Percentiles rank a stretch among this genome's conserved stretches.
Evolutionary conservation across 352 stramenopile species (phyloP).

Genomic region (Globisporangium carolinianum): DNA sequence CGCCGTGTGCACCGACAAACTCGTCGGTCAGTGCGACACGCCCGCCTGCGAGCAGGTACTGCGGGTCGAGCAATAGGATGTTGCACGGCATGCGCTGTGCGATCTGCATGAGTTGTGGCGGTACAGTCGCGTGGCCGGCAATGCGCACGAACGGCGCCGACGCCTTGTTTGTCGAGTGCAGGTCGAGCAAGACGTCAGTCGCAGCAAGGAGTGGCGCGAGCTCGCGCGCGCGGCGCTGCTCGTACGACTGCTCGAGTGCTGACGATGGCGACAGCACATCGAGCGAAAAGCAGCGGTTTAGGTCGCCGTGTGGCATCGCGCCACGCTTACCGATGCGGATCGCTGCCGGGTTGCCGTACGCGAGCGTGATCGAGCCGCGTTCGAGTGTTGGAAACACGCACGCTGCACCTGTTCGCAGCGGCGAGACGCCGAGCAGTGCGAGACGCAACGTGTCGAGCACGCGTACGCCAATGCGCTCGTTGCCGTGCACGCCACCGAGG

Average conservation of each 20-base stretch:
- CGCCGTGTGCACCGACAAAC: constrained; percentile 49
- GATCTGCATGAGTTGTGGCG: constrained; percentile 19
- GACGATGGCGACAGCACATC: constrained; percentile 19
- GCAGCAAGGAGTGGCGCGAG: constrained; percentile 43
- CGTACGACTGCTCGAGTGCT: constrained; percentile 19
- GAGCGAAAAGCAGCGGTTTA: constrained; percentile 63
- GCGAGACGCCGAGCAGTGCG: constrained; percentile 25
- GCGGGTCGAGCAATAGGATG: constrained; percentile 60
- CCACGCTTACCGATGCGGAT: constrained; percentile 46
- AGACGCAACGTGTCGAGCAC: constrained; percentile 55
- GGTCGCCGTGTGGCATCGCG: constrained; percentile 37
- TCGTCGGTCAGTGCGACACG: constrained; percentile 63
- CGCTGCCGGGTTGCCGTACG: constrained; percentile 57
- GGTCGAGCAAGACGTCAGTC: constrained; percentile 58
- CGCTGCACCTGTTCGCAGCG: constrained; percentile 6
- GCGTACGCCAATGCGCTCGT: constrained; percentile 61
- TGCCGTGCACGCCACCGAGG: constrained; percentile 64
- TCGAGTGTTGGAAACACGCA: constrained; percentile 20
- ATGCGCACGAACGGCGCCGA: constrained; percentile 61
- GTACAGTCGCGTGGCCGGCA: constrained; percentile 29
- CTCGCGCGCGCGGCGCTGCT: constrained; percentile 43
- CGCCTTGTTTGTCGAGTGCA: constrained; percentile 78
- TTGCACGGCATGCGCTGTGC: constrained; percentile 34
- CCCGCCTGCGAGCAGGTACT: constrained; percentile 47
- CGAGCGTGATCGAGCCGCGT: constrained; percentile 40